These are phyloP conservation scores for Aspergillus candidus DNA, from an alignment of 2,329 filamentous ascomycete species.

Conservation along the genomic window DNA sequence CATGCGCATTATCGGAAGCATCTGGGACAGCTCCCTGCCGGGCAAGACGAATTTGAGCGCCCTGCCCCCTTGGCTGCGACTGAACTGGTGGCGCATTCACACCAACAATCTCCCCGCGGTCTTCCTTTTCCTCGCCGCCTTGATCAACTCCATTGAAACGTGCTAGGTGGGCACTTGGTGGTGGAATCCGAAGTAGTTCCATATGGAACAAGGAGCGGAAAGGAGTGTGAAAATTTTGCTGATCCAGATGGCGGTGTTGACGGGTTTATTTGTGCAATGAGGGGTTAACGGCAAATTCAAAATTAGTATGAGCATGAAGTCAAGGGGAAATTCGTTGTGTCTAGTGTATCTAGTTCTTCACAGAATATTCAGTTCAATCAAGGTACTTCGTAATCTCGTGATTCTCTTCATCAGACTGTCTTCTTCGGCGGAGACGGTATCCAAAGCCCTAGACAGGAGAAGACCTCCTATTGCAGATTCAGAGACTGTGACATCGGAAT, in stretches of 20 bases:
- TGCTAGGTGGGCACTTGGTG: background rate
- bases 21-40: slow-evolving; percentile 1
- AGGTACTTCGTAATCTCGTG: slow-evolving; percentile 1
- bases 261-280: too few species aligned
- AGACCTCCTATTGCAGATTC: background rate
- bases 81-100: slow-evolving; percentile 1
- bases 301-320: too few species aligned
- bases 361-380: slow-evolving; percentile 3
- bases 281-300: too few species aligned
- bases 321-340: too few species aligned
- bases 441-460: background rate
- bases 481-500: background rate
- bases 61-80: slow-evolving; percentile 3
- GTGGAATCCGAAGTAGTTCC: background rate
- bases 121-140: slow-evolving; percentile 1
- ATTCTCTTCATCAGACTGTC: slow-evolving; percentile 2
- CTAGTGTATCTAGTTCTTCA: slow-evolving; percentile 1
- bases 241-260: too few species aligned
- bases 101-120: slow-evolving; percentile 2
- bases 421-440: background rate
- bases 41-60: slow-evolving; percentile 1
- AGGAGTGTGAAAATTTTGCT: background rate
- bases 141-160: background rate
- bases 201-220: background rate
- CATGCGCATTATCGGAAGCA: slow-evolving; percentile 1